Evolutionary conservation across 257 asterid genomes (phyloP).

Genomic region (Solanum pinnatisectum): DNA sequence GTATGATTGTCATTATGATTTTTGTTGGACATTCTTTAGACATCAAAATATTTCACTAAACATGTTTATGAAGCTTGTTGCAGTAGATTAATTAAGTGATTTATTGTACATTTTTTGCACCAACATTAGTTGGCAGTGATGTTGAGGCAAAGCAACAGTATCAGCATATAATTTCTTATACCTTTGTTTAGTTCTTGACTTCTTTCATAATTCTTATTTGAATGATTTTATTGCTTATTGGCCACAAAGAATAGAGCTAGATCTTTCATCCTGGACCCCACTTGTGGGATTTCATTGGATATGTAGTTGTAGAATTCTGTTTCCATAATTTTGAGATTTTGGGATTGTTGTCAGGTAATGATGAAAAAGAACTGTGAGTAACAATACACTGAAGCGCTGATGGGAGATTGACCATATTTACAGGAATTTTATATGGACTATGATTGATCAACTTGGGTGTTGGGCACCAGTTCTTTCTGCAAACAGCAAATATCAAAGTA

Average conservation of each 20-base stretch:
- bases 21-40: neutral
- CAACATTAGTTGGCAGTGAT: neutral
- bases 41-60: neutral
- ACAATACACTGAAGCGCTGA: neutral
- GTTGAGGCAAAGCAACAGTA: neutral
- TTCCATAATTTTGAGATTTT: neutral
- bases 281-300: neutral
- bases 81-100: neutral
- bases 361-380: neutral
- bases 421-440: neutral
- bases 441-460: neutral
- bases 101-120: neutral
- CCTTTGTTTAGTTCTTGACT: neutral
- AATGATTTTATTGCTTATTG: neutral
- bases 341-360: neutral
- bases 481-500: neutral
- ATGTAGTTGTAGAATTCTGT: neutral
- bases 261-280: neutral
- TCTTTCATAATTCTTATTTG: neutral
- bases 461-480: neutral
- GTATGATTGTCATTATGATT: neutral
- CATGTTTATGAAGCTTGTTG: neutral
- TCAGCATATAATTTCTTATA: neutral
- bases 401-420: neutral
- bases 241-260: neutral